A percentile compares a stretch with the other conserved stretches of the same genome.
Conservation (phyloP, 148 eudicot species). For the Silene uniflora region DNA sequence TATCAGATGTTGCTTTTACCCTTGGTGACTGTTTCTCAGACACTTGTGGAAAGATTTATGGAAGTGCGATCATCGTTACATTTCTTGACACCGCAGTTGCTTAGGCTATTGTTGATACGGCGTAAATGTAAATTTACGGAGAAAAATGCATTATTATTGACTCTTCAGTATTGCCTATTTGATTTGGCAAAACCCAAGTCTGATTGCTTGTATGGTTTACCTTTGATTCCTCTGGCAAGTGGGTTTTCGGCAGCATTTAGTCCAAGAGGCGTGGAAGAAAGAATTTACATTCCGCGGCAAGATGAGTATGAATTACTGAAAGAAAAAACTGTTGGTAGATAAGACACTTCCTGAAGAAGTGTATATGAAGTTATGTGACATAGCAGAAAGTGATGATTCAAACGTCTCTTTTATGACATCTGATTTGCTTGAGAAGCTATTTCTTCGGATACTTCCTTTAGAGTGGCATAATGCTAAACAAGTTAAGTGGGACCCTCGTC, state of each 20-base stretch:
- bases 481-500: conserved; percentile 78
- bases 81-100: conserved; percentile 85
- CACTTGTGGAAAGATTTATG: conserved; percentile 68
- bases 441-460: conserved; percentile 67
- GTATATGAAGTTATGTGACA: conserved; percentile 64
- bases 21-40: conserved; percentile 53
- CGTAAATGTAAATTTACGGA: conserved; percentile 75
- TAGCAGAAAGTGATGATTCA: conserved; percentile 69
- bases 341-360: conserved; percentile 55
- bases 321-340: conserved; percentile 76
- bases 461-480: conserved; percentile 85
- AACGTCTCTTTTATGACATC: conserved; percentile 73
- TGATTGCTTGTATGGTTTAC: conserved; percentile 69
- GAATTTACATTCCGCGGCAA: conserved; percentile 64
- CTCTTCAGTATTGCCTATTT: conserved; percentile 86
- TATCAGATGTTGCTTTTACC: conserved; percentile 84
- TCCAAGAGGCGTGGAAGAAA: conserved; percentile 65
- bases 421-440: conserved; percentile 75
- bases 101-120: conserved; percentile 68
- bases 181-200: conserved; percentile 58
- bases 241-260: conserved; percentile 70
- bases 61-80: conserved; percentile 77
- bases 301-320: conserved; percentile 80
- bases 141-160: conserved; percentile 56
- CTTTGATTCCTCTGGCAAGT: conserved; percentile 85